Percentiles rank a stretch among this genome's conserved stretches.
phyloP scores from a whole-genome alignment of 306 rosid genomes.

The Notholithocarpus densiflorus region DNA sequence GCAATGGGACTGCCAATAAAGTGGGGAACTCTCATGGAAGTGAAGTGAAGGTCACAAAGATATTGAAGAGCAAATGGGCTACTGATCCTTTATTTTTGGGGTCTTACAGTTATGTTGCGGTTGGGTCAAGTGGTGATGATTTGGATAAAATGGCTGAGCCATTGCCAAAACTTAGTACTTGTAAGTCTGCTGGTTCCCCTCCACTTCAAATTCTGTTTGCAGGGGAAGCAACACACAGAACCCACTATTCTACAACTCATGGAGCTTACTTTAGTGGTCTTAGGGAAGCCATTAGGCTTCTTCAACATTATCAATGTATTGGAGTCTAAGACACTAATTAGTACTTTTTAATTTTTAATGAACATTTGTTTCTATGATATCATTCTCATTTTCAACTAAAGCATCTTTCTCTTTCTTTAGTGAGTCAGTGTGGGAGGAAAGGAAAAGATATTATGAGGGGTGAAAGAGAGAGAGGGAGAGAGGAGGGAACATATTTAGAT shows the following conservation, averaged over 20 bases:
- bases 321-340: constrained; percentile 47
- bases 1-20: constrained; percentile 43
- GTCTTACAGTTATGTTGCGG: constrained; percentile 79
- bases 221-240: constrained; percentile 98
- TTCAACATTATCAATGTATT: constrained; percentile 70
- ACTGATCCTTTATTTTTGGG: constrained; percentile 84
- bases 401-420: constrained; percentile 45
- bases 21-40: constrained; percentile 22
- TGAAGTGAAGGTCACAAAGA: constrained; percentile 49
- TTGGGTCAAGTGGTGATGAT: constrained; percentile 89
- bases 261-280: constrained; percentile 98
- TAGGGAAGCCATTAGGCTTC: constrained; percentile 94
- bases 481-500: constrained; percentile 45
- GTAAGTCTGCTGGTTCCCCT: constrained; percentile 31
- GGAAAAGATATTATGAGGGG: constrained; percentile 28
- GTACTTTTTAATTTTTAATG: constrained; percentile 14
- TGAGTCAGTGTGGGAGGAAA: constrained; percentile 34
- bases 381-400: constrained; percentile 47
- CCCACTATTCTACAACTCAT: constrained; percentile 97
- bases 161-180: constrained; percentile 49
- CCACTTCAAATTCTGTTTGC: constrained; percentile 91
- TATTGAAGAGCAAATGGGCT: constrained; percentile 78
- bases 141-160: constrained; percentile 88
- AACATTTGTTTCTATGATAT: constrained; percentile 51
- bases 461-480: constrained; percentile 37